Conservation (phyloP, 306 rosid genomes). For the Vicia faba region DNA sequence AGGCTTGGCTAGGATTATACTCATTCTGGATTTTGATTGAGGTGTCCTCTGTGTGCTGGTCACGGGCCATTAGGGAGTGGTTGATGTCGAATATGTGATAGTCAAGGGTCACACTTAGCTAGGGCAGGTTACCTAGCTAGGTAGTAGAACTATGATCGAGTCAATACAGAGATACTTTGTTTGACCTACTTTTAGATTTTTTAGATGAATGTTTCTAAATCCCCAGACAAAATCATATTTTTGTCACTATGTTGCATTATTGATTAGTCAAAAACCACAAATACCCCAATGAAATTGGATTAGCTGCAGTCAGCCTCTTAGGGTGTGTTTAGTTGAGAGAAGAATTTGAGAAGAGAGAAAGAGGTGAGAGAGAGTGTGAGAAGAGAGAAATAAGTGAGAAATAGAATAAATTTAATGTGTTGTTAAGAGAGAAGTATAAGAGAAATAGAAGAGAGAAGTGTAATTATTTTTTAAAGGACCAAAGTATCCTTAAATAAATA, state of each 20-base stretch:
- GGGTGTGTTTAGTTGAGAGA: too few species aligned
- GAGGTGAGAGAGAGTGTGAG: too few species aligned
- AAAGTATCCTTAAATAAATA: too few species aligned
- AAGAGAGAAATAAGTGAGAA: too few species aligned
- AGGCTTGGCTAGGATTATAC: not conserved
- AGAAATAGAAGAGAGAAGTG: too few species aligned
- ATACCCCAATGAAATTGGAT: not conserved
- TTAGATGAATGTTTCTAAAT: conserved; percentile 44
- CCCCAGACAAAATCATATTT: conserved; percentile 34
- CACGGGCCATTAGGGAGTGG: conserved; percentile 44
- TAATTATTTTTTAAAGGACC: too few species aligned
- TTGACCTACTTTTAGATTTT: conserved; percentile 28
- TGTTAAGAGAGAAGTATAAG: too few species aligned
- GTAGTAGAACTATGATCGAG: conserved; percentile 32
- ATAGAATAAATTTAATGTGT: too few species aligned
- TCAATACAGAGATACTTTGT: conserved; percentile 51
- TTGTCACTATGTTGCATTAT: conserved; percentile 24
- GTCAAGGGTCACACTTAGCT: conserved; percentile 43
- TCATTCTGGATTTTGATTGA: conserved; percentile 8
- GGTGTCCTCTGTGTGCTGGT: conserved; percentile 18
- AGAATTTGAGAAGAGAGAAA: too few species aligned
- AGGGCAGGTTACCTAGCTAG: conserved; percentile 38
- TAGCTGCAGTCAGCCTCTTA: too few species aligned
- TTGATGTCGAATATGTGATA: conserved; percentile 17
- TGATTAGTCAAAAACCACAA: not conserved